Base-by-base conservation (phyloP, 805 yeast species). In the Kuraishia borneana region DNA sequence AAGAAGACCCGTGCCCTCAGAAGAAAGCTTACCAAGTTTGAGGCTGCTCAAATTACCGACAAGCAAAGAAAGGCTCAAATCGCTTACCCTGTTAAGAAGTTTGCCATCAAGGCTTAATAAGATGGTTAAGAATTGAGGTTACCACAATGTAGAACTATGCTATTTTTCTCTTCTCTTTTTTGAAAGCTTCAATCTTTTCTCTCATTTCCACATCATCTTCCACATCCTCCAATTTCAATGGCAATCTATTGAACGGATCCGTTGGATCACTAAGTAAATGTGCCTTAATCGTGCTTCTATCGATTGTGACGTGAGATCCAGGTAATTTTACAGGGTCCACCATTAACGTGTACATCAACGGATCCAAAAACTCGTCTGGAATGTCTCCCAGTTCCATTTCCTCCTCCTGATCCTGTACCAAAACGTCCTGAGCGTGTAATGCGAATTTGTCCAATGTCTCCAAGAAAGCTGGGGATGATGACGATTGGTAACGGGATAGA, bases 1-100 rank as follows among this genome's bases (percentile, higher is more conserved):
- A 92, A 92, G 89, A 84, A 92, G 83, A 92, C 99, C 70, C 89
- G 97, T 81, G 97, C 98, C 68, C 71, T 89, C 70, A 89, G 98
- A 83, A 83, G 97, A 78, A 76, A 79, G 63, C 76, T 92, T 63
- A 77, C 96, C 67, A 73, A 81, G 61, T 66, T 68, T 68, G 96
- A 92, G 74, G 79, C 83, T 63, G 60, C 74, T 56, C 70, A 70
- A 64, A 67, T 70, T 64, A 89, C 97, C 60, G 81, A 69, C 54
- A 87, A 83, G 76, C 85, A 88, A 63, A 76, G 74, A 70, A 92
- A 92, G 88, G 79, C 74, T 70, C 76, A 76, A 60, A 74, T 76
- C 59, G 95, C 96, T 69, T 87, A 80, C 95, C 97, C 99, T 66
- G 88, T 81, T 73, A 87, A 94, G 80, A 83, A 82, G 72, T 92